Evolutionary conservation across 148 eudicot species (phyloP).

Genomic region (Simmondsia chinensis): DNA sequence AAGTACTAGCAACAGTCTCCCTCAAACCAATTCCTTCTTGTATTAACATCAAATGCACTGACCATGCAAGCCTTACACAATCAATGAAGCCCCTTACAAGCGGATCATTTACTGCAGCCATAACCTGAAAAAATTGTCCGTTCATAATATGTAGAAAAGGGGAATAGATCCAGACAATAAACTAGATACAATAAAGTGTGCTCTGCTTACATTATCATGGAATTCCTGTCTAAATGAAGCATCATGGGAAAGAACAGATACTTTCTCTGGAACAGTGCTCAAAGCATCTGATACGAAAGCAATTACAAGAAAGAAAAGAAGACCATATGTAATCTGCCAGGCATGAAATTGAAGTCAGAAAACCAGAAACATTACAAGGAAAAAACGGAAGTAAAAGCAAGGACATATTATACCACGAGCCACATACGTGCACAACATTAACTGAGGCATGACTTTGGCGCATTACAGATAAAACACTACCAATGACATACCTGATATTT

Average conservation of each 20-base stretch:
- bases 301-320: conserved; percentile 78
- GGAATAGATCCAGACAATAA: conserved; percentile 10
- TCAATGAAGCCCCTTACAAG: conserved; percentile 56
- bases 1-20: conserved; percentile 35
- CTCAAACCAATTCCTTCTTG: conserved; percentile 46
- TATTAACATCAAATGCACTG: conserved; percentile 64
- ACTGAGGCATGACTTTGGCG: background rate
- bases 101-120: conserved; percentile 50
- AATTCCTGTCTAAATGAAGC: conserved; percentile 77
- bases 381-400: background rate
- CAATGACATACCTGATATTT: conserved; percentile 60
- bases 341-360: conserved; percentile 6
- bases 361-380: background rate
- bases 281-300: conserved; percentile 87
- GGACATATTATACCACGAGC: background rate
- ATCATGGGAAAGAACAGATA: conserved; percentile 53
- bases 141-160: background rate
- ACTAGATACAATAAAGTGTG: too few relatives aligned
- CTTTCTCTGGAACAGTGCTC: conserved; percentile 63
- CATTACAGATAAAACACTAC: background rate
- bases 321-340: conserved; percentile 70
- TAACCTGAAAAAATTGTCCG: conserved; percentile 37
- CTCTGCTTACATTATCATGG: conserved; percentile 66
- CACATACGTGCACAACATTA: background rate
- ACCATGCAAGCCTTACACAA: conserved; percentile 88